Evolutionary conservation across 2,329 filamentous ascomycete genomes (phyloP).

Genomic region (Alternaria tenuissima): DNA sequence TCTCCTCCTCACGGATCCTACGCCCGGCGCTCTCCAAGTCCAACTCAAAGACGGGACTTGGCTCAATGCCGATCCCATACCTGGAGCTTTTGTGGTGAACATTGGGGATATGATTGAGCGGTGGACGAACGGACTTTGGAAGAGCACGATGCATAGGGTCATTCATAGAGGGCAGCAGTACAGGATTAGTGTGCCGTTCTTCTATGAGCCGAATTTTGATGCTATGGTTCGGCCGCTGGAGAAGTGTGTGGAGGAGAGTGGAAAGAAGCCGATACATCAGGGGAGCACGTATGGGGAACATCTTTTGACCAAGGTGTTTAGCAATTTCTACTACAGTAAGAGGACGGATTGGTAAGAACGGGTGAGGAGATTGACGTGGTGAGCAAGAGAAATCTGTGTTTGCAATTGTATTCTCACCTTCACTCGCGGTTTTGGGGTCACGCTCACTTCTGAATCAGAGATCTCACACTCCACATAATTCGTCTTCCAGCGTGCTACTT

Average conservation of each 20-base stretch:
- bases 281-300: conserved; percentile 54
- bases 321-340: conserved; percentile 52
- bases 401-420: background rate
- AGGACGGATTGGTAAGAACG: conserved; percentile 34
- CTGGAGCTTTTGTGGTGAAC: conserved; percentile 58
- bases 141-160: conserved; percentile 56
- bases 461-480: background rate
- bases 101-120: conserved; percentile 60
- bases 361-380: background rate
- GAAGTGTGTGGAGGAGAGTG: conserved; percentile 48
- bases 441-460: background rate
- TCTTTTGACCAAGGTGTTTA: conserved; percentile 53
- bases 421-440: background rate
- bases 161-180: conserved; percentile 52
- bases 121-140: conserved; percentile 56
- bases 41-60: conserved; percentile 53
- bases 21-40: conserved; percentile 55
- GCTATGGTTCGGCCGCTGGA: conserved; percentile 50
- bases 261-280: conserved; percentile 39
- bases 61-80: conserved; percentile 56
- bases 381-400: background rate
- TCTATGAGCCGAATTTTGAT: conserved; percentile 58
- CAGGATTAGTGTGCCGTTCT: conserved; percentile 58
- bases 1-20: conserved; percentile 56
- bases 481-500: background rate